These are phyloP conservation scores for Beauveria australis DNA, from an alignment of 2,329 filamentous ascomycete genomes.

Conservation along the genomic window DNA sequence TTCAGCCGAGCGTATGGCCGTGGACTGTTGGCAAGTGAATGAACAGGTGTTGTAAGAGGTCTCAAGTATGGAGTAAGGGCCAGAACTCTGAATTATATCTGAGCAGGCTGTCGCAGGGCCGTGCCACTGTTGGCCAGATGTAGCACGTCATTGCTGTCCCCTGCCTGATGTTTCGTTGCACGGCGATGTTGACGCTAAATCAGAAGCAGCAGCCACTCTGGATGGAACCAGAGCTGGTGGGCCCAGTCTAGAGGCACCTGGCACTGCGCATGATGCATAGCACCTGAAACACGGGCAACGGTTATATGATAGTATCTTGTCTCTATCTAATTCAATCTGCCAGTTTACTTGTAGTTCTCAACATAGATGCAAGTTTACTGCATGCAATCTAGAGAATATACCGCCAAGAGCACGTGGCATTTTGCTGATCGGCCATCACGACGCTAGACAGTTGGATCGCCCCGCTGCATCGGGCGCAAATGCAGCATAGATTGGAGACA, in stretches of 20 bases:
- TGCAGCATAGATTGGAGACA: not conserved
- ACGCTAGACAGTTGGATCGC: constrained; percentile 4
- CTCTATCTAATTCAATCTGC: no score
- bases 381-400: not conserved
- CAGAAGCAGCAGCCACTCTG: not conserved
- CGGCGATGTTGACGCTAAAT: not conserved
- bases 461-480: not conserved
- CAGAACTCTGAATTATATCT: not conserved
- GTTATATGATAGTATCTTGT: not conserved
- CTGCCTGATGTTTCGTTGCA: not conserved
- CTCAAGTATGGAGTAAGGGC: not conserved
- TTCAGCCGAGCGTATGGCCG: not conserved
- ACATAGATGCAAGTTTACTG: not conserved
- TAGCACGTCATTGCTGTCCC: constrained; percentile 1
- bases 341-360: not conserved
- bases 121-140: not conserved
- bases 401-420: not conserved
- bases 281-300: not conserved
- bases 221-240: not conserved
- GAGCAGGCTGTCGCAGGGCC: not conserved
- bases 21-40: no score
- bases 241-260: not conserved
- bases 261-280: not conserved
- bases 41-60: not conserved
- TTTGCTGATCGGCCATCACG: not conserved